These are phyloP conservation scores for Beauveria bassiana DNA, from an alignment of 2,329 filamentous ascomycete genomes.

Conservation along the genomic window DNA sequence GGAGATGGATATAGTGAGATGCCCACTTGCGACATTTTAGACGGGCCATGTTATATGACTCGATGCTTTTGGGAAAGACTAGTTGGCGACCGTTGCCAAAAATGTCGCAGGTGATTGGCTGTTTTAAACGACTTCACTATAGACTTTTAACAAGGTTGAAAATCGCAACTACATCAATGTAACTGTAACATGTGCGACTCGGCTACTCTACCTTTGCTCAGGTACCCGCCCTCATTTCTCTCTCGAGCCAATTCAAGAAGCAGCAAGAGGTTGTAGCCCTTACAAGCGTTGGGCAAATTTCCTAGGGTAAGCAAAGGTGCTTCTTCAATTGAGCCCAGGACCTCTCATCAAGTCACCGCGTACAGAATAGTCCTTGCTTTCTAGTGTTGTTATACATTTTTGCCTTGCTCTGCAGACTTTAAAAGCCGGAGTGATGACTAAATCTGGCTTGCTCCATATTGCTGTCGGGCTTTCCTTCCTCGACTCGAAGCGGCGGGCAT, in stretches of 20 bases:
- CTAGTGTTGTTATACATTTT: no score
- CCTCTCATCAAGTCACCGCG: no score
- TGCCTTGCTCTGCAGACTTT: no score
- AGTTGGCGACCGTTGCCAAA: background rate
- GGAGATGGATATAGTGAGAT: background rate
- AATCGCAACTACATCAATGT: background rate
- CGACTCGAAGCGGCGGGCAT: no score
- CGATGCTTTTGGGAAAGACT: no score
- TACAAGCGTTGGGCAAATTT: background rate
- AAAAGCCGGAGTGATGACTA: no score
- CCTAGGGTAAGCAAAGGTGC: conserved; percentile 1
- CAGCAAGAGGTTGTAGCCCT: background rate
- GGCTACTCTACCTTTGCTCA: background rate
- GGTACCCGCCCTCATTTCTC: background rate
- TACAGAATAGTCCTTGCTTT: no score
- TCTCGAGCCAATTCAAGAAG: background rate
- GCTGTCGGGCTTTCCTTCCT: no score
- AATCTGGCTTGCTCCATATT: no score
- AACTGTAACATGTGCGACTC: background rate
- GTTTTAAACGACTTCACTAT: background rate
- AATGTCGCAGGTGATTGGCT: no score
- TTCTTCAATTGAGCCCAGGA: background rate
- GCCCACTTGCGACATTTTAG: background rate
- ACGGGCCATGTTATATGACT: background rate
- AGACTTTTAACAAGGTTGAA: background rate